Percentiles rank a stretch among this genome's conserved stretches.
Evolutionary conservation across 352 stramenopile species (phyloP).

Genomic region (Phytophthora sojae): DNA sequence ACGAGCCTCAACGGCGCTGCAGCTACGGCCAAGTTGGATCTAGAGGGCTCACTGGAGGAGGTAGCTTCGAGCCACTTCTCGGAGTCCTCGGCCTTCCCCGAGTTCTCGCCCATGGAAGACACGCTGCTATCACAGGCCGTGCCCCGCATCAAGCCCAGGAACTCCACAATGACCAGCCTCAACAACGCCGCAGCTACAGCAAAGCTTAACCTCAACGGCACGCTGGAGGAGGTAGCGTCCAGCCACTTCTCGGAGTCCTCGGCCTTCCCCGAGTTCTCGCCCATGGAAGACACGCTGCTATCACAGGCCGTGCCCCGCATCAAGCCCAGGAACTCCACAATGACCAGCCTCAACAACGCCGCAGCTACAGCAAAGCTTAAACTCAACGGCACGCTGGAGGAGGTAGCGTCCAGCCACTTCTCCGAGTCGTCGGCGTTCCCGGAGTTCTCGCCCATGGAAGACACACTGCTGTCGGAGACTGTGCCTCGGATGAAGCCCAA

Average conservation of each 20-base stretch:
- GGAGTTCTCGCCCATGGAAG: conserved; percentile 59
- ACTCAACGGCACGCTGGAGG: no score
- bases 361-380: no score
- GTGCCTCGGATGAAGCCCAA: conserved; percentile 21
- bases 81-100: conserved; percentile 62
- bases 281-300: conserved; percentile 56
- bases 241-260: conserved; percentile 62
- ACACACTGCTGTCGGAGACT: conserved; percentile 46
- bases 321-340: background rate
- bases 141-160: conserved; percentile 10
- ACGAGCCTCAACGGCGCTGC: conserved; percentile 29
- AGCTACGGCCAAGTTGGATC: conserved; percentile 23
- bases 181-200: conserved; percentile 35
- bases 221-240: conserved; percentile 54
- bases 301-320: conserved; percentile 32
- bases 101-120: conserved; percentile 62
- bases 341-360: conserved; percentile 28
- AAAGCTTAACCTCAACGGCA: conserved; percentile 41
- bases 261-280: conserved; percentile 61
- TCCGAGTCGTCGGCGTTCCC: conserved; percentile 66
- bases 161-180: conserved; percentile 10
- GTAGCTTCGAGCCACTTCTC: conserved; percentile 53
- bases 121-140: conserved; percentile 46
- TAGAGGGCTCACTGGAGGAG: conserved; percentile 53
- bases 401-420: conserved; percentile 47